Percentiles rank a stretch among this genome's conserved stretches.
Conservation (phyloP, 31 red algal species). For the Asparagopsis taxiformis region DNA sequence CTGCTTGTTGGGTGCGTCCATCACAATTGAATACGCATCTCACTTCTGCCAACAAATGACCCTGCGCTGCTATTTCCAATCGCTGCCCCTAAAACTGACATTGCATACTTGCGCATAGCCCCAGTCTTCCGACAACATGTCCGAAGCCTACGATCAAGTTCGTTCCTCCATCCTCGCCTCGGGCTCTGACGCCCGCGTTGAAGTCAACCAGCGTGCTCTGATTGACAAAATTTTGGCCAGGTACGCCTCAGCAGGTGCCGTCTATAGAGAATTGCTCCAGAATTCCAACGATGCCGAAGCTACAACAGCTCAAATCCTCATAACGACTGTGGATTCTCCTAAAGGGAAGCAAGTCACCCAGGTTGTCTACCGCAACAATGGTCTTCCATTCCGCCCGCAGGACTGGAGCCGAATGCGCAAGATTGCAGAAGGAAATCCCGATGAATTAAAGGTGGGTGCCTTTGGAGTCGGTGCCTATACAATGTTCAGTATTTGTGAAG, state of each 20-base stretch:
- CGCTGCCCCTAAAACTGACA: too few species aligned
- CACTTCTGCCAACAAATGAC: too few species aligned
- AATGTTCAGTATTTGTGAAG: conserved; percentile 81
- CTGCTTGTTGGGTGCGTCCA: too few species aligned
- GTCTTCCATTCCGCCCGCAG: conserved; percentile 50
- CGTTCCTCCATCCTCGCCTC: conserved; percentile 32
- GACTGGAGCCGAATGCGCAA: conserved; percentile 66
- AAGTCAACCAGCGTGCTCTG: conserved; percentile 67
- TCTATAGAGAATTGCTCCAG: conserved; percentile 80
- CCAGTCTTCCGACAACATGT: too few species aligned
- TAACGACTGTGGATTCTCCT: conserved; percentile 31
- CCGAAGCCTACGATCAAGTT: conserved; percentile 15
- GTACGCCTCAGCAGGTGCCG: conserved; percentile 56
- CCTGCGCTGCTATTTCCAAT: too few species aligned
- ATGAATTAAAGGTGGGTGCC: conserved; percentile 66
- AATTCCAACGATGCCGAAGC: conserved; percentile 84
- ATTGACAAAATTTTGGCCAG: conserved; percentile 85
- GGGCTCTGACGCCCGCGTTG: conserved; percentile 34
- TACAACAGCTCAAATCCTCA: conserved; percentile 34
- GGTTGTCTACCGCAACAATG: conserved; percentile 75
- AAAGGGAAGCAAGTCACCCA: conserved; percentile 37
- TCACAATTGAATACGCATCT: too few species aligned
- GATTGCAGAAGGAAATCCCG: conserved; percentile 88
- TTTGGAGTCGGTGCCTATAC: conserved; percentile 87
- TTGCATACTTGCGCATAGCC: too few species aligned